These are phyloP conservation scores for Penicillium daleae DNA, from an alignment of 495 filamentous ascomycete species.

Conservation along the genomic window DNA sequence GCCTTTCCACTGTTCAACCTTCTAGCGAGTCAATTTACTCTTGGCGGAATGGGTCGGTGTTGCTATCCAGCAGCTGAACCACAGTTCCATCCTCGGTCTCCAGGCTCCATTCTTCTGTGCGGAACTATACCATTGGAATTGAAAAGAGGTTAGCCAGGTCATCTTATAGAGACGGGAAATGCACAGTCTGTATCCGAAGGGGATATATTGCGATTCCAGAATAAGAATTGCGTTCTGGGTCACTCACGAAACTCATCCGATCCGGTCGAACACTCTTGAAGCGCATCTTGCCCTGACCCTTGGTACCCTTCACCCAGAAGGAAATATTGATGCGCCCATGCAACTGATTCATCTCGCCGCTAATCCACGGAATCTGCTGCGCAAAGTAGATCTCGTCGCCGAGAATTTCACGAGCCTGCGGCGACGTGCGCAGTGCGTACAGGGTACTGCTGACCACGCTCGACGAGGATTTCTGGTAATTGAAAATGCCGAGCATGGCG, in stretches of 20 bases:
- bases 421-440: slow-evolving; percentile 84
- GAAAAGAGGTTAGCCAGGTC: neutral
- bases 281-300: slow-evolving; percentile 69
- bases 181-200: neutral
- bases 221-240: neutral
- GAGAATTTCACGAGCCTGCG: slow-evolving; percentile 70
- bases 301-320: slow-evolving; percentile 87
- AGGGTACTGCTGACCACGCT: slow-evolving; percentile 83
- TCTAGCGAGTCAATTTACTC: slow-evolving; percentile 14
- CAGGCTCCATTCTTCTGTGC: slow-evolving; percentile 77
- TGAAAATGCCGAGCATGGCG: slow-evolving; percentile 86
- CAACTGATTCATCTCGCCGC: slow-evolving; percentile 90
- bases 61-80: slow-evolving; percentile 68
- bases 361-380: slow-evolving; percentile 88
- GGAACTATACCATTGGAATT: slow-evolving; percentile 52
- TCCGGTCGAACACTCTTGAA: slow-evolving; percentile 77
- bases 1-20: neutral
- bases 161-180: neutral
- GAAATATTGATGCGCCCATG: slow-evolving; percentile 86
- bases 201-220: neutral
- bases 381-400: slow-evolving; percentile 95
- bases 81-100: slow-evolving; percentile 65
- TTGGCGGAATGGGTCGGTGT: slow-evolving; percentile 61
- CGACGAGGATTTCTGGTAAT: slow-evolving; percentile 91
- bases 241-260: slow-evolving; percentile 71